A percentile compares a stretch with the other conserved stretches of the same genome.
Conservation (phyloP, 1,284 basidiomycete genomes). For the Pholiota adiposa region DNA sequence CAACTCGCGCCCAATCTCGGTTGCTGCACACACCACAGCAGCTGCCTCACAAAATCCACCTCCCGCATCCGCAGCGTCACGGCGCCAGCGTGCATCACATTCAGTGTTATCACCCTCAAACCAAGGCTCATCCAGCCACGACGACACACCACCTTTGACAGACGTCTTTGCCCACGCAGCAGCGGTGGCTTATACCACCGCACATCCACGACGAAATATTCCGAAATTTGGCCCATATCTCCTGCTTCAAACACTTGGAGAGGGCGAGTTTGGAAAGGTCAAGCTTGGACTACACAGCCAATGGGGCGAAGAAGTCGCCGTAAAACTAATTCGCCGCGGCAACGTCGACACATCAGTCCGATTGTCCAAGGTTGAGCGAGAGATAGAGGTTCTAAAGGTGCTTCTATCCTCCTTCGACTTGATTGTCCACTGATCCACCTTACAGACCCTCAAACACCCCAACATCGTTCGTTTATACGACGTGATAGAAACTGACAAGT, state of each 20-base stretch:
- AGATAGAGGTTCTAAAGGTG: conserved; percentile 96
- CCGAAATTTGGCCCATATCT: conserved; percentile 95
- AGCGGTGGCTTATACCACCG: conserved; percentile 81
- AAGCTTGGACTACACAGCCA: conserved; percentile 95
- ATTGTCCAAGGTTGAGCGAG: conserved; percentile 95
- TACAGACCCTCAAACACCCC: conserved; percentile 90
- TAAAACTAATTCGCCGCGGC: conserved; percentile 95
- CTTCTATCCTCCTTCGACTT: conserved; percentile 10
- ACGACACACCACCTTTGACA: conserved; percentile 47
- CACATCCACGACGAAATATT: conserved; percentile 84
- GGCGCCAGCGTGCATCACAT: conserved; percentile 46
- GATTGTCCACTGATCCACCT: conserved; percentile 12
- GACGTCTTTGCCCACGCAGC: conserved; percentile 88
- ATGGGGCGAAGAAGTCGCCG: conserved; percentile 99
- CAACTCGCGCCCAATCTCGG: conserved; percentile 22
- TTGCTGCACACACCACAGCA: conserved; percentile 24
- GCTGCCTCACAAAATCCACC: conserved; percentile 28
- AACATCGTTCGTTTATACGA: conserved; percentile 99
- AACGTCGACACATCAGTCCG: conserved; percentile 88
- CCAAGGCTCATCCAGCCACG: conserved; percentile 21
- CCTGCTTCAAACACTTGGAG: conserved; percentile 93
- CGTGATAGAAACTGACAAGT: conserved; percentile 99
- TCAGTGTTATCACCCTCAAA: conserved; percentile 39
- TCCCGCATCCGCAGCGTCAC: conserved; percentile 28
- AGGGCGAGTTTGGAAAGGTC: conserved; percentile 99